Evolutionary conservation across 305 asterid genomes (phyloP).

Genomic region (Stenogyne calaminthoides): DNA sequence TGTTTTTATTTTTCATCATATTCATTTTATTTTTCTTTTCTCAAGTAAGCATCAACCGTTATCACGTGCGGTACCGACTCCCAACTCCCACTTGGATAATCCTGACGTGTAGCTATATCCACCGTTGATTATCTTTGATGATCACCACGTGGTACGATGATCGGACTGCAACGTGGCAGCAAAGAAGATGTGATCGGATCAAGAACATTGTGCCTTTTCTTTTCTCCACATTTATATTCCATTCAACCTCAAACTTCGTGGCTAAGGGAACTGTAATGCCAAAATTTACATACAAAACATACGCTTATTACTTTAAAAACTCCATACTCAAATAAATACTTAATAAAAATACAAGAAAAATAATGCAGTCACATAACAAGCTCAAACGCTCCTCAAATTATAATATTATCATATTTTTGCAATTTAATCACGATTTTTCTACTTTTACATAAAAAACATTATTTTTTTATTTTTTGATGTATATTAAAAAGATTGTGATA

Average conservation of each 20-base stretch:
- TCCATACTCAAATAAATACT: no score
- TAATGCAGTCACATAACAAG: no score
- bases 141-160: constrained; percentile 20
- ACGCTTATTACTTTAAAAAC: no score
- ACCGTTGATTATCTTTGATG: constrained; percentile 19
- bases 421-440: no score
- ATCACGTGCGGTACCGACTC: neutral
- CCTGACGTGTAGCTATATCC: constrained; percentile 18
- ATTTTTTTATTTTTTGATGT: no score
- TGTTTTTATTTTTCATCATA: neutral
- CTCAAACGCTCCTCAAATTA: no score
- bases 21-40: neutral
- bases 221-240: constrained; percentile 15
- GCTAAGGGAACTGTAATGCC: constrained; percentile 4
- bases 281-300: no score
- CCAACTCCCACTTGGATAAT: constrained; percentile 32
- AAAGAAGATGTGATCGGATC: neutral
- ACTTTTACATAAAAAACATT: no score
- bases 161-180: constrained; percentile 21
- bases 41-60: constrained; percentile 12
- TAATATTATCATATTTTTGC: no score
- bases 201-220: constrained; percentile 16
- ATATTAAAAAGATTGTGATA: no score
- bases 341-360: no score
- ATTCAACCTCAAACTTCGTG: constrained; percentile 23